Evolutionary conservation across 1,284 basidiomycete species (phyloP), one percentile per base, ranked within the genome.

Genomic region (Irpex sp.): DNA sequence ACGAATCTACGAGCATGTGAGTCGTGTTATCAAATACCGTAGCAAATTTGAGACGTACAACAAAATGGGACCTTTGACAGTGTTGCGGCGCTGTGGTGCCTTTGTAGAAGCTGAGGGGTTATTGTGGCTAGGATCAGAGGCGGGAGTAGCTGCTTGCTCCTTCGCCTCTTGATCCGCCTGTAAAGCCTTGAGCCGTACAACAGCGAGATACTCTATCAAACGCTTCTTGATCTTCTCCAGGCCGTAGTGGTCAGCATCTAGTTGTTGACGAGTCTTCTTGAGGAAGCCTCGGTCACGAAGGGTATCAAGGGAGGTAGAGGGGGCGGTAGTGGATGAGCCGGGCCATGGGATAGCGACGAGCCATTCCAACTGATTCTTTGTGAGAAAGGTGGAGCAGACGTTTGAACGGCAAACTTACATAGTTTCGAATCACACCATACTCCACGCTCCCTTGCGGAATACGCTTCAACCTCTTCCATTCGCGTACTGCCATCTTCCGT

Each of bases 211-310:
- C 71, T 97, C 94, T 61, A 95, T 90, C 9, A 97, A 80, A 7
- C 94, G 84, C 66, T 93, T 91, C 82, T 97, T 96, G 74, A 96
- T 88, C 74, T 94, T 93, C 68, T 94, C 92, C 8, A 96, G 80
- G 1, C 94, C 94, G 68, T 88, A 96, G 74, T 96, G 94, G 66
- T 96, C 94, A 49, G 87, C 82, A 68, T 96, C 93, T 5, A 96
- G 84, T 66, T 95, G 94, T 15, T 79, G 78, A 17, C 87, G 84
- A 21, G 91, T 90, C 51, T 79, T 83, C 21, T 79, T 64, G 39
- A 93, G 79, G 78, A 92, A 92, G 1, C 80, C 71, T 37, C 77
- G 77, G 65, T 86, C 81, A 61, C 77, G 78, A 50, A 89, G 71
- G 1, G 69, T 72, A 33, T 77, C 77, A 39, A 72, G 65, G 31